Evolutionary conservation across 2,329 filamentous ascomycete genomes (phyloP).

Genomic region (Scedosporium minutisporum): DNA sequence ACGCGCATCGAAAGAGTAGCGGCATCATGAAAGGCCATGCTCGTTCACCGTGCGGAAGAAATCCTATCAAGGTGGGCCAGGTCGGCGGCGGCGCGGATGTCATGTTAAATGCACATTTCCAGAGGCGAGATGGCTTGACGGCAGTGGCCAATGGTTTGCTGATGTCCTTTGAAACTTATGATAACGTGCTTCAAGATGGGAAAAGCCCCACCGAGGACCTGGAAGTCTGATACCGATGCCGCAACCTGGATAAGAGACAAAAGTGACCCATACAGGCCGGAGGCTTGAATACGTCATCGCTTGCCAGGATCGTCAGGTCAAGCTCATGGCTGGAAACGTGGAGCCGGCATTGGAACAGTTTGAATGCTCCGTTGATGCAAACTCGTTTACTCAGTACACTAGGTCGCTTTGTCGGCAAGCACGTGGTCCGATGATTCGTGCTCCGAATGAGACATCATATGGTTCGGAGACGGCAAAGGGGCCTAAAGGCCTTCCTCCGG

Average conservation of each 20-base stretch:
- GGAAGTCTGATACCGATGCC: constrained; percentile 8
- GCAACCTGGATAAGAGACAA: neutral
- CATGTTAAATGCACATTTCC: constrained; percentile 10
- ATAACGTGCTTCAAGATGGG: constrained; percentile 9
- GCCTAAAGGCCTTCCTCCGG: neutral
- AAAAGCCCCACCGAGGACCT: constrained; percentile 1
- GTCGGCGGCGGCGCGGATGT: constrained; percentile 10
- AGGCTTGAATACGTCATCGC: neutral
- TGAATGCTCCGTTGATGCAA: too few relatives aligned
- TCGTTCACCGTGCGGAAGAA: constrained; percentile 4
- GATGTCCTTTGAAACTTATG: constrained; percentile 9
- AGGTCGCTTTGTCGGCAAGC: too few relatives aligned
- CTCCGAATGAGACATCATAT: too few relatives aligned
- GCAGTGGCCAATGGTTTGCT: constrained; percentile 8
- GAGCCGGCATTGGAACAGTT: neutral
- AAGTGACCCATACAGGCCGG: constrained; percentile 9
- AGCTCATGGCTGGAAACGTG: neutral
- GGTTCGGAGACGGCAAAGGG: too few relatives aligned
- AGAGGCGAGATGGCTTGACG: neutral
- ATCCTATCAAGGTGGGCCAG: constrained; percentile 8
- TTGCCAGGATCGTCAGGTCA: neutral
- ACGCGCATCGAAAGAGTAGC: constrained; percentile 11
- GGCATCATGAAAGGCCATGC: constrained; percentile 1
- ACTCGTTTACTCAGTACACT: too few relatives aligned
- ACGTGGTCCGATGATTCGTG: too few relatives aligned